Percentiles rank a stretch among this genome's conserved stretches.
Conservation (phyloP, 2,329 filamentous ascomycete species). For the Colletotrichum sp. region DNA sequence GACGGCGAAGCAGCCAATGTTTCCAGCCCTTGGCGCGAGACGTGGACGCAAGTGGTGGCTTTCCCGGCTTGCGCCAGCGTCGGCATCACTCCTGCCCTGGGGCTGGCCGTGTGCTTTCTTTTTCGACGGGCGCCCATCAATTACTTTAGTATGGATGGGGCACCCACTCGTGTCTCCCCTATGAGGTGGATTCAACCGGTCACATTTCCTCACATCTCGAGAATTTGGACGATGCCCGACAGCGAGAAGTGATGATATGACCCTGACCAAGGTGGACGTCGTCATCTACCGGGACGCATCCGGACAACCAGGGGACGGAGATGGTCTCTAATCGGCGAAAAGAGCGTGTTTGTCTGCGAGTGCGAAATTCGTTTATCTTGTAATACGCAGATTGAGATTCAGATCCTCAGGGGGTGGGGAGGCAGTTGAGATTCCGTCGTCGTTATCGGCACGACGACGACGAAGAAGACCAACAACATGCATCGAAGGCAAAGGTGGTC, state of each 20-base stretch:
- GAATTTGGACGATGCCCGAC: not conserved
- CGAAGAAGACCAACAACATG: not conserved
- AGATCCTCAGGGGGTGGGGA: not conserved
- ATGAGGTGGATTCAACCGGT: not conserved
- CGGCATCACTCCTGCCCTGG: not conserved
- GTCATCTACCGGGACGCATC: not conserved
- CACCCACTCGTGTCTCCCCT: not conserved
- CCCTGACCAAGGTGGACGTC: not conserved
- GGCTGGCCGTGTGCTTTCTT: slow-evolving; percentile 10
- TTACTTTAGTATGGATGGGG: not conserved
- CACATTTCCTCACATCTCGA: not conserved
- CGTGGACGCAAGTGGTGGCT: not conserved
- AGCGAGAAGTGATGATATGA: not conserved
- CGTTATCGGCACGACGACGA: not conserved
- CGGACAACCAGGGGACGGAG: not conserved
- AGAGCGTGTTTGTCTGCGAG: not conserved
- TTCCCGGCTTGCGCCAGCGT: slow-evolving; percentile 3
- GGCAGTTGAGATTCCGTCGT: not conserved
- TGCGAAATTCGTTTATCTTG: not conserved
- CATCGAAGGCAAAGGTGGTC: not conserved
- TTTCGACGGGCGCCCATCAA: not conserved
- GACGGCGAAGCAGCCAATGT: not conserved
- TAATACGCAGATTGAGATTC: not conserved
- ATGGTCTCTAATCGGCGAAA: not conserved
- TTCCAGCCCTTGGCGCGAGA: not conserved